phyloP scores from a whole-genome alignment of 2,329 filamentous ascomycete species.

The Herpotrichia juniperi region DNA sequence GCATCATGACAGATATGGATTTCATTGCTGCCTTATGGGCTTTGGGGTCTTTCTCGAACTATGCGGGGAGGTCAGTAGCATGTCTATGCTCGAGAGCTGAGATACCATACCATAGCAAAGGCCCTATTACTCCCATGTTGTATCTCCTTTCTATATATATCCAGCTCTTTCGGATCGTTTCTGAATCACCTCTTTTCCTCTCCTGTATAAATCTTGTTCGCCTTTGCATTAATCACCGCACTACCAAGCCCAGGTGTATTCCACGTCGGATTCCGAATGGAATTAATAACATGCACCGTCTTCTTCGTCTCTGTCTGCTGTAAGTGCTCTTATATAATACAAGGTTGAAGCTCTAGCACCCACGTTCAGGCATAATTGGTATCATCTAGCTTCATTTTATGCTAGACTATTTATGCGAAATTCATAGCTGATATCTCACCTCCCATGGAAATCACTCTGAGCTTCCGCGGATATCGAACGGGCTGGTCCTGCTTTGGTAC shows the following conservation, averaged over 20 bases:
- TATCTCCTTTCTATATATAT: constrained; percentile 7
- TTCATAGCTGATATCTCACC: constrained; percentile 45
- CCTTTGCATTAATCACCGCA: constrained; percentile 6
- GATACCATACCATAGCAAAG: constrained; percentile 4
- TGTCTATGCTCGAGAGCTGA: constrained; percentile 1
- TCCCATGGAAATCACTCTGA: constrained; percentile 36
- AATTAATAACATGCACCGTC: constrained; percentile 2
- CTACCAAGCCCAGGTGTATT: constrained; percentile 4
- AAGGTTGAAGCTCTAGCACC: no score
- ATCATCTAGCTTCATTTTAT: constrained; percentile 40
- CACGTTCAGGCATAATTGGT: constrained; percentile 24
- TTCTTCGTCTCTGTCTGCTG: constrained; percentile 8
- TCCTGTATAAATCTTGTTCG: constrained; percentile 5
- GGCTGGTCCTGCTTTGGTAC: constrained; percentile 41
- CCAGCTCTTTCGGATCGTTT: constrained; percentile 3
- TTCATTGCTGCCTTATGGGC: constrained; percentile 6
- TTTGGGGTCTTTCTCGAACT: constrained; percentile 4
- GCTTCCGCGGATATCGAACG: constrained; percentile 27
- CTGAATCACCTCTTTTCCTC: constrained; percentile 7
- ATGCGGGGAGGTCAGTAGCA: not conserved
- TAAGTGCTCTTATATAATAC: no score
- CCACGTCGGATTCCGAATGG: constrained; percentile 7
- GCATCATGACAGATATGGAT: constrained; percentile 5
- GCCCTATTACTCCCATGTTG: constrained; percentile 8
- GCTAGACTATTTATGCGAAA: constrained; percentile 49